Conservation (phyloP, 2,329 filamentous ascomycete species). For the Gaeumannomyces sp. region DNA sequence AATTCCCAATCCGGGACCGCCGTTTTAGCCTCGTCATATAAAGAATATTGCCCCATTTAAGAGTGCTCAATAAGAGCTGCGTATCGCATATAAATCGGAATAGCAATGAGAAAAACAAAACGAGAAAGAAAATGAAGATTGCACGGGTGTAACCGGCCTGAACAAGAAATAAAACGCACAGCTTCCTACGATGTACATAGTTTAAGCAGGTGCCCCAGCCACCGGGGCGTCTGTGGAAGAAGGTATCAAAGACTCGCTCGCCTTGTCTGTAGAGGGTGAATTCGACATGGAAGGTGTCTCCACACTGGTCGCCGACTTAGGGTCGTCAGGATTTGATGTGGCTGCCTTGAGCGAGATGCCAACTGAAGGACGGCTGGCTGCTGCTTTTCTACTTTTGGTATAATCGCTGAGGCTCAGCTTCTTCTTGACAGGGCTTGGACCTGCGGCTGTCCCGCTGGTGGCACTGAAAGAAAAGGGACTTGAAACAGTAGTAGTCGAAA, state of each 20-base stretch:
- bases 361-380: slow-evolving; percentile 34
- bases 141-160: not conserved
- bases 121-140: not conserved
- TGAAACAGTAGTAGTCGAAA: slow-evolving; percentile 31
- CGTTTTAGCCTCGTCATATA: not conserved
- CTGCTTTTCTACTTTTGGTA: slow-evolving; percentile 51
- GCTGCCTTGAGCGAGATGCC: slow-evolving; percentile 31
- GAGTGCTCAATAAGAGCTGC: not conserved
- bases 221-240: not conserved
- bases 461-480: slow-evolving; percentile 37
- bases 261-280: slow-evolving; percentile 14
- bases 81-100: not conserved
- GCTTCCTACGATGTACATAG: not conserved
- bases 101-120: not conserved
- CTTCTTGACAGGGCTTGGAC: slow-evolving; percentile 59
- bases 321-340: slow-evolving; percentile 31
- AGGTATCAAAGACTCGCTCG: not conserved
- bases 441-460: slow-evolving; percentile 37
- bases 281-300: slow-evolving; percentile 12
- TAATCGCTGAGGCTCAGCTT: slow-evolving; percentile 63
- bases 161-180: not conserved
- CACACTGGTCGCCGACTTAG: slow-evolving; percentile 27
- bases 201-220: not conserved
- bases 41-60: not conserved
- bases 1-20: not conserved